Conservation (phyloP, 2,329 filamentous ascomycete species). For the Fusarium austroafricanum region DNA sequence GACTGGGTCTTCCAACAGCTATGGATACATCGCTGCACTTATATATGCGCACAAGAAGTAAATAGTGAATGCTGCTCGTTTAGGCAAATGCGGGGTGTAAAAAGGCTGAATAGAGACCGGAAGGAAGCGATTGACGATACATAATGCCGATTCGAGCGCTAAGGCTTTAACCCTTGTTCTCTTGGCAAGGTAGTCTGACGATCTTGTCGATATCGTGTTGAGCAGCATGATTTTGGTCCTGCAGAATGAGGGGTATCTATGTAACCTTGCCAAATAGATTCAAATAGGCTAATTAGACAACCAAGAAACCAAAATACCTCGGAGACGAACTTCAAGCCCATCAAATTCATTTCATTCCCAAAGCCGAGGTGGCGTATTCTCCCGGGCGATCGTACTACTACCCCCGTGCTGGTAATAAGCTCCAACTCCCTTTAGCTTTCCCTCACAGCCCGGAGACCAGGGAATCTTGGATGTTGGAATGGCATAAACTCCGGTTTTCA, state of each 20-base stretch:
- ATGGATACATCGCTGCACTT: neutral
- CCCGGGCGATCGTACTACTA: no score
- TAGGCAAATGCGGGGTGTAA: slow-evolving; percentile 13
- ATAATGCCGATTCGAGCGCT: slow-evolving; percentile 19
- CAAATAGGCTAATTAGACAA: slow-evolving; percentile 15
- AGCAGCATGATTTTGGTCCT: slow-evolving; percentile 1
- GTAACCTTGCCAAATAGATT: neutral
- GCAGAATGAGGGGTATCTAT: slow-evolving; percentile 5
- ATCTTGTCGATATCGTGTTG: neutral
- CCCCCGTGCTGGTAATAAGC: no score
- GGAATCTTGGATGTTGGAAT: no score
- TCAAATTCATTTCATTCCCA: no score
- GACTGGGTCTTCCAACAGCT: neutral
- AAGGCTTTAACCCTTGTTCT: neutral
- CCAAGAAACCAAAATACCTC: neutral
- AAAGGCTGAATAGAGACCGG: neutral
- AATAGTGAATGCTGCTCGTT: neutral
- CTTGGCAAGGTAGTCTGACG: neutral
- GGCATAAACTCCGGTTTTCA: no score
- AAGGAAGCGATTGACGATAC: neutral
- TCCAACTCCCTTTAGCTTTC: no score
- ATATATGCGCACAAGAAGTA: neutral
- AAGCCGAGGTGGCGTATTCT: no score
- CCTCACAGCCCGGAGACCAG: no score
- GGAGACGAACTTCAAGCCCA: no score